These are phyloP conservation scores for Saccharomyces hybrid DNA, from an alignment of 1,139 yeast genomes.

Conservation along the genomic window DNA sequence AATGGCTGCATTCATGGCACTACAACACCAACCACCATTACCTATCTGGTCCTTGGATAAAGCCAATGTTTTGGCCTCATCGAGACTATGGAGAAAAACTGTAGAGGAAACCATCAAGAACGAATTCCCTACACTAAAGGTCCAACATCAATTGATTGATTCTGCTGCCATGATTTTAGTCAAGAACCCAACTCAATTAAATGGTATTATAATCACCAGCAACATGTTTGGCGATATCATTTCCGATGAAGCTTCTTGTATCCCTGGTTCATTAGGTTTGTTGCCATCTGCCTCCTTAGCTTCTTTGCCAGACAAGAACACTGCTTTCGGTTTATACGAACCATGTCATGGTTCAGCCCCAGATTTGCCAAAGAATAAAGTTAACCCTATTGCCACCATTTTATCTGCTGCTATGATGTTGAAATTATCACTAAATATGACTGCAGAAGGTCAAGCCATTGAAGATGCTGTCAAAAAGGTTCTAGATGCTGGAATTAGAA, in stretches of 20 bases:
- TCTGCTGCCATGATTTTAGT: conserved; percentile 97
- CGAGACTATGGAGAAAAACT: conserved; percentile 91
- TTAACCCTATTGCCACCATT: conserved; percentile 91
- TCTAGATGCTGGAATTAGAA: conserved; percentile 74
- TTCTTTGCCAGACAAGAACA: conserved; percentile 86
- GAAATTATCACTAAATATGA: conserved; percentile 73
- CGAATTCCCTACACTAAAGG: conserved; percentile 80
- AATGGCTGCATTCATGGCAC: conserved; percentile 96
- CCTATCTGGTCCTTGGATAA: conserved; percentile 95
- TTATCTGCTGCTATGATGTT: conserved; percentile 96
- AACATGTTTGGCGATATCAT: conserved; percentile 98
- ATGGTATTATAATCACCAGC: conserved; percentile 85
- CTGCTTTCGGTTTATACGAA: conserved; percentile 92
- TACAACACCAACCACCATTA: conserved; percentile 85
- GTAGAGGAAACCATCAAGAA: conserved; percentile 74
- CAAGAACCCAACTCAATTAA: conserved; percentile 79
- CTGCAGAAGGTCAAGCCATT: conserved; percentile 77
- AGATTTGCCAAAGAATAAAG: conserved; percentile 78
- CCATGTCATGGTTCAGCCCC: conserved; percentile 99
- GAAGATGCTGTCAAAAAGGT: conserved; percentile 83
- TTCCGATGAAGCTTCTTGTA: conserved; percentile 94
- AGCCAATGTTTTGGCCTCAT: conserved; percentile 93
- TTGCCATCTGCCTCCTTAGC: conserved; percentile 95
- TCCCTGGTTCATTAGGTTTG: conserved; percentile 93
- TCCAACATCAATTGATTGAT: conserved; percentile 92